Percentiles rank a stretch among this genome's conserved stretches.
Evolutionary conservation across 78 protist species (phyloP).

Genomic region (Tieghemostelium lacteum): DNA sequence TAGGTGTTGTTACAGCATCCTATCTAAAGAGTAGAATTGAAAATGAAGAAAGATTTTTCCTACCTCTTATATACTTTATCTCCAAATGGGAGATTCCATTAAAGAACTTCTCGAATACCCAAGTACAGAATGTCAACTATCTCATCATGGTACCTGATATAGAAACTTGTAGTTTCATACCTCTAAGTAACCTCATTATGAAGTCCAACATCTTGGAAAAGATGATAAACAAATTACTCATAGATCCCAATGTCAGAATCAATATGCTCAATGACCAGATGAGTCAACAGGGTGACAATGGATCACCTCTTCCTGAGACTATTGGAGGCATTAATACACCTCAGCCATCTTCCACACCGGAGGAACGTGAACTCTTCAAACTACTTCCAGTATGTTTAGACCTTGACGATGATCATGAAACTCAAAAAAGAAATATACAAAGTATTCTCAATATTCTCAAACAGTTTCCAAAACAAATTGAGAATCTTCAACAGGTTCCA

Average conservation of each 20-base stretch:
- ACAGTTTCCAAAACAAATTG: conserved; percentile 15
- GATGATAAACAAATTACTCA: conserved; percentile 1
- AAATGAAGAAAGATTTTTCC: conserved; percentile 58
- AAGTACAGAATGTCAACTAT: conserved; percentile 1
- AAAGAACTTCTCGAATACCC: not conserved
- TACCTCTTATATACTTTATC: conserved; percentile 39
- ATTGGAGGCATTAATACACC: not conserved
- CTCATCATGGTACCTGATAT: conserved; percentile 55
- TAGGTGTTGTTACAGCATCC: conserved; percentile 31
- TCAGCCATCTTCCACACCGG: conserved; percentile 5
- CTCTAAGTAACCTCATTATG: conserved; percentile 55
- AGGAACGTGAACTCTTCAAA: conserved; percentile 48
- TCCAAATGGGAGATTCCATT: conserved; percentile 72
- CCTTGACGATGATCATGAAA: conserved; percentile 3
- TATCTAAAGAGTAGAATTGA: conserved; percentile 52
- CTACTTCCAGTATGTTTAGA: conserved; percentile 51
- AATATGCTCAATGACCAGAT: no score
- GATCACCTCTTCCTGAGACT: not conserved
- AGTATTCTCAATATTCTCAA: conserved; percentile 20
- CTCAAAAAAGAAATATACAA: not conserved
- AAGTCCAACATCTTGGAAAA: conserved; percentile 39
- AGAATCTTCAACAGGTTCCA: not conserved
- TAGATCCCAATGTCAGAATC: conserved; percentile 15
- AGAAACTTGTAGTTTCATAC: conserved; percentile 18
- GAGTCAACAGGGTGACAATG: no score